phyloP scores from a whole-genome alignment of 192 early-diverging fungal genomes.

The Podila clonocystis region DNA sequence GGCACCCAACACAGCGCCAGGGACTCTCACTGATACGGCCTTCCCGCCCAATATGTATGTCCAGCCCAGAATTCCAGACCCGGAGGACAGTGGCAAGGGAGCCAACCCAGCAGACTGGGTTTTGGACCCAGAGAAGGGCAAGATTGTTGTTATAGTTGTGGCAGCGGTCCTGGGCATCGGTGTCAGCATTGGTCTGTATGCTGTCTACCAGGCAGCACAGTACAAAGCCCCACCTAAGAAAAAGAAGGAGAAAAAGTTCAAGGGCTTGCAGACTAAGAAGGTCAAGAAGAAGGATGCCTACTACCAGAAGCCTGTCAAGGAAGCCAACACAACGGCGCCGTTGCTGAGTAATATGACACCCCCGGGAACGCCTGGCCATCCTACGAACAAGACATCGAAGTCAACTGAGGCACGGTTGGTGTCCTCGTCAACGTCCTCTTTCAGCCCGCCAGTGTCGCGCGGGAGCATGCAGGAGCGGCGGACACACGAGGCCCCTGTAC shows the following conservation, averaged over 20 bases:
- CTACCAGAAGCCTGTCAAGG: slow-evolving; percentile 11
- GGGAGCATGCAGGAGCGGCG: slow-evolving; percentile 1
- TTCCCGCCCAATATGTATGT: slow-evolving; percentile 10
- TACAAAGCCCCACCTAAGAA: slow-evolving; percentile 24
- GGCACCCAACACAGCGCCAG: slow-evolving; percentile 8
- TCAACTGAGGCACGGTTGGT: neutral
- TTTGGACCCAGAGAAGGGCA: slow-evolving; percentile 26
- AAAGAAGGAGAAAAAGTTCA: neutral
- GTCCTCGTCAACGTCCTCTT: neutral
- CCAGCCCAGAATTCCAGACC: neutral
- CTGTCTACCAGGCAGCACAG: slow-evolving; percentile 25
- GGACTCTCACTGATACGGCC: neutral
- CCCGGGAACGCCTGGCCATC: neutral
- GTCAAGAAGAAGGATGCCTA: slow-evolving; percentile 29
- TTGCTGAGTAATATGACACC: neutral
- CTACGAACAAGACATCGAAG: neutral
- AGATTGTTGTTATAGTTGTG: slow-evolving; percentile 12
- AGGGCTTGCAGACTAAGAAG: slow-evolving; percentile 9
- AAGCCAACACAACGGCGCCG: neutral
- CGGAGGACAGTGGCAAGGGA: neutral
- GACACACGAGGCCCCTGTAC: neutral
- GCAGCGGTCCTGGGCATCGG: slow-evolving; percentile 12
- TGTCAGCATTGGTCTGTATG: slow-evolving; percentile 6
- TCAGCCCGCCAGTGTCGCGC: neutral
- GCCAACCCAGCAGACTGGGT: slow-evolving; percentile 1